Evolutionary conservation across 352 stramenopile genomes (phyloP).

Genomic region (Aphanomyces stellatus): DNA sequence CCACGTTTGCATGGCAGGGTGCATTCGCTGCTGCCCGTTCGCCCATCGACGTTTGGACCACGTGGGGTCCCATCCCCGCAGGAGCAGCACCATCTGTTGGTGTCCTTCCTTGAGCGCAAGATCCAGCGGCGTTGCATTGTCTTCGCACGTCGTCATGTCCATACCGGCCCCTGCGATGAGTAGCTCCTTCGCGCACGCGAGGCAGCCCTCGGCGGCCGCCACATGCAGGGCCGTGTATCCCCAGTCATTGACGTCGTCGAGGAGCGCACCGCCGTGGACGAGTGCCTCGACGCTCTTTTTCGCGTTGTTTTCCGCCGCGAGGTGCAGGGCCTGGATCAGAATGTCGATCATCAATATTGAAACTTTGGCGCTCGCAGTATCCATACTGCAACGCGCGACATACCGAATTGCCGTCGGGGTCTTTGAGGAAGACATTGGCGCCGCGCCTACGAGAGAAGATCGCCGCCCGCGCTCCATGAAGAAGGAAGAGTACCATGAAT

Average conservation of each 20-base stretch:
- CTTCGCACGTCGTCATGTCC: slow-evolving; percentile 3
- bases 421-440: slow-evolving; percentile 10
- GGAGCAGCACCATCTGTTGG: background rate
- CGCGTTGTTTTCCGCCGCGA: slow-evolving; percentile 18
- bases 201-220: background rate
- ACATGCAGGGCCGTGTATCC: slow-evolving; percentile 13
- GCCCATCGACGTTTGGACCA: slow-evolving; percentile 1
- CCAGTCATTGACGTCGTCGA: slow-evolving; percentile 11
- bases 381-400: background rate
- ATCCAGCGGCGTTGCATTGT: slow-evolving; percentile 2
- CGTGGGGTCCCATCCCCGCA: slow-evolving; percentile 6
- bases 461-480: background rate
- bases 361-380: background rate
- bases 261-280: background rate
- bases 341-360: background rate
- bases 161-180: slow-evolving; percentile 11
- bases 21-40: background rate
- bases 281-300: slow-evolving; percentile 11
- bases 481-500: background rate
- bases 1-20: slow-evolving; percentile 4
- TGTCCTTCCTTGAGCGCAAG: slow-evolving; percentile 8
- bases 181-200: slow-evolving; percentile 13
- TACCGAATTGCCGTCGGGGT: slow-evolving; percentile 17
- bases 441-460: background rate
- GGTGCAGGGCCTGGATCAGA: background rate